Evolutionary conservation across 768 basidiomycete species (phyloP), one percentile per base, ranked within the genome.

Genomic region (Naganishia antarctica): DNA sequence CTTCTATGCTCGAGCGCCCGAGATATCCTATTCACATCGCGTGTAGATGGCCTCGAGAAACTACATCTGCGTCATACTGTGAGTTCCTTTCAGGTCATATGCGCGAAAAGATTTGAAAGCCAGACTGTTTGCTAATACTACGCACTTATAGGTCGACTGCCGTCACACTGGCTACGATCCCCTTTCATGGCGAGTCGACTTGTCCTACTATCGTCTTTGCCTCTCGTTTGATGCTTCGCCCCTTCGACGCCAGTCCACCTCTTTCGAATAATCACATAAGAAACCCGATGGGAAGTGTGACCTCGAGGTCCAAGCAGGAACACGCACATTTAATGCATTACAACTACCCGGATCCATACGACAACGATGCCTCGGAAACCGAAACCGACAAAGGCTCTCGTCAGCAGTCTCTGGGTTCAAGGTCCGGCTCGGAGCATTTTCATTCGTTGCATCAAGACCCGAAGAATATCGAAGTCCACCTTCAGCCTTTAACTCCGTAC

Each of bases 401-500:
- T 15, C 32, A 23, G 21, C 5, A 34, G n/a, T 57, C 53, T 15
- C 32, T 34, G 0, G 21, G 21, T 18, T 29, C 53, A 40, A 13
- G 32, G 21, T 37, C 13, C 1, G n/a, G 2, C 2, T 37, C 53
- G 7, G 53, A 57, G 13, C 25, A 37, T 16, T 37, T 11, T 23
- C 53, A 34, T 1, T 21, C 25, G 31, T n/a, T n/a, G 4, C 53
- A 37, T 12, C 34, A 40, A 8, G 4, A 32, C 8, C 34, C 34
- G 21, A 37, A 40, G 21, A 57, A 15, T 37, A 37, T 57, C 34
- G 53, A 57, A 37, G 21, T 57, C 8, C 53, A 57, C 18, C 53
- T 57, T n/a, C 32, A 40, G 37, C 53, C 53, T 11, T 6, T 57
- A 34, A 57, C 53, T 2, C 53, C 53, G 34, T 57, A 37, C 31